Conservation (phyloP, 2,329 filamentous ascomycete species). For the Xylariomycetidae sp. region DNA sequence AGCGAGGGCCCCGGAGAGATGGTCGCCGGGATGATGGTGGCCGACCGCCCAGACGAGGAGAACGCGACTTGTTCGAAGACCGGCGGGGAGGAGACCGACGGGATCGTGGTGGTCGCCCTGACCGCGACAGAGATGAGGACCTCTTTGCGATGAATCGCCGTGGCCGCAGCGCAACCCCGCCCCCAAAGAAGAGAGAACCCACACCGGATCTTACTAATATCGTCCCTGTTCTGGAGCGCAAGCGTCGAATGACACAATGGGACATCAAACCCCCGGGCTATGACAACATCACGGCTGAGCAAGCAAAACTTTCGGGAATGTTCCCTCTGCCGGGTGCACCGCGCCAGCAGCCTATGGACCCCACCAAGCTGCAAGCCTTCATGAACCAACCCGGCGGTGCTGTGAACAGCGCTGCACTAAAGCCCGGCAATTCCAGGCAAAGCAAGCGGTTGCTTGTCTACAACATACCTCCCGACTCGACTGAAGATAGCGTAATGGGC, state of each 20-base stretch:
- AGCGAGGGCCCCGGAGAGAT: conserved; percentile 40
- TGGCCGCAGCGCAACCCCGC: conserved; percentile 73
- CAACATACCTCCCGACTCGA: conserved; percentile 70
- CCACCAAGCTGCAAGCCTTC: conserved; percentile 87
- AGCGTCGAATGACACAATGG: conserved; percentile 95
- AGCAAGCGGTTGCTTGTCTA: conserved; percentile 86
- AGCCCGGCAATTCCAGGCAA: conserved; percentile 89
- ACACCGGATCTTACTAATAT: conserved; percentile 91
- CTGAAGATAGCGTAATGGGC: conserved; percentile 68
- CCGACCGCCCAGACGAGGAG: conserved; percentile 52
- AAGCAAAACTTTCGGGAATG: conserved; percentile 98
- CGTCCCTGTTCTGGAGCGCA: conserved; percentile 76
- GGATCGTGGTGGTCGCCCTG: conserved; percentile 24
- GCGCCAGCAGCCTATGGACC: conserved; percentile 92
- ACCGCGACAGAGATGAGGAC: conserved; percentile 46
- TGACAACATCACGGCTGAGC: conserved; percentile 95
- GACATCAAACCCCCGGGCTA: conserved; percentile 98
- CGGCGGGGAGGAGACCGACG: conserved; percentile 38
- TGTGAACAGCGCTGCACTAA: conserved; percentile 71
- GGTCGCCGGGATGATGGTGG: conserved; percentile 51
- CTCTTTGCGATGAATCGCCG: conserved; percentile 48
- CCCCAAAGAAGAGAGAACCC: conserved; percentile 86
- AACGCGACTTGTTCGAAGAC: conserved; percentile 61
- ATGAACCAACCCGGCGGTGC: conserved; percentile 81
- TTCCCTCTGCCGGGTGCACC: conserved; percentile 96